Base-by-base conservation (phyloP, 106 monocot genomes). In the Posidonia australis region DNA sequence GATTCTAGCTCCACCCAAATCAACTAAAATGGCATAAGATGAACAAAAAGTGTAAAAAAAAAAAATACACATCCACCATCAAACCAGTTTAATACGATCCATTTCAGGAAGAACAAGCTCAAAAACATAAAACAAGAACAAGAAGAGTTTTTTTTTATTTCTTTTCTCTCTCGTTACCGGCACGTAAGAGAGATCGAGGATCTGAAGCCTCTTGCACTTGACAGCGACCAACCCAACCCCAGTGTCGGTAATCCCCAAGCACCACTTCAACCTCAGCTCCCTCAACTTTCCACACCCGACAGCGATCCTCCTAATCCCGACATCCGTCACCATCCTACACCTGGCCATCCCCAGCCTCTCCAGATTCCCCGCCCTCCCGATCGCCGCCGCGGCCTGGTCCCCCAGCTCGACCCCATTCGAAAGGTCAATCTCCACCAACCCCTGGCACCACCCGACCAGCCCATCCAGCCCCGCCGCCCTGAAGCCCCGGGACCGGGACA, bases 221-320 rank as follows among this genome's bases (percentile, higher is more conserved):
- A 78, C 69, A 10, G 87, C 86, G 17, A 92, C 67, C 13, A 92
- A 30, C 21, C 67, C 77, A 4, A 92, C 62, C 51, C 84, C 83
- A 29, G 84, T 62, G 82, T 92, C 87, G 9, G 84, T 73, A 27
- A 92, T 65, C 18, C 79, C 77, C 10, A 84, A 27, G 68, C 92
- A 92, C 74, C 79, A 77, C 20, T 76, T 87, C 72, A 92, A 73
- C 43, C 69, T 72, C 63, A 92, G 74, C 43, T 52, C 17, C 64
- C 54, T 74, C 56, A 92, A 60, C 45, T 71, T 70, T 10, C 69
- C 45, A 67, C 92, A 92, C 12, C 87, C 92, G 10, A 87, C 87
- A 10, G 92, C 92, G 52, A 92, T 69, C 69, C 81, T 79, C 9
- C 75, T 84, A 54, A 92, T 67, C 58, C 92, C 91, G 44, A 83